Conservation (phyloP, 2,329 filamentous ascomycete genomes). For the Ascochyta koolunga region DNA sequence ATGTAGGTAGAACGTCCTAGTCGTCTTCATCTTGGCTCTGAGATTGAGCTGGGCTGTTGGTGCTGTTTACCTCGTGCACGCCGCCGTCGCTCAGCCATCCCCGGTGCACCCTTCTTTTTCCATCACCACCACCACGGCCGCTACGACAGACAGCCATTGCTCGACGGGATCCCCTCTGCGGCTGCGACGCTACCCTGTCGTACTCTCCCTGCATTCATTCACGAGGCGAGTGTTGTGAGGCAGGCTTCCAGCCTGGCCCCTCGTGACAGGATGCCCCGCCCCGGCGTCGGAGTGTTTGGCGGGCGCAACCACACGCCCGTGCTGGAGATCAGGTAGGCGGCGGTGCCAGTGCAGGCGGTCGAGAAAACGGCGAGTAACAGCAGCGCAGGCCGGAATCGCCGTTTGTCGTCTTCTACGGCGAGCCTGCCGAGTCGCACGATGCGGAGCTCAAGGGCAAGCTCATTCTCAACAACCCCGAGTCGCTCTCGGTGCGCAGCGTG, state of each 20-base stretch:
- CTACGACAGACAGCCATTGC: too few species aligned
- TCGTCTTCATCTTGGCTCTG: background rate
- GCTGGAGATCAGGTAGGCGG: constrained; percentile 53
- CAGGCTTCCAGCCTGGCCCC: background rate
- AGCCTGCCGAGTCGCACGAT: constrained; percentile 52
- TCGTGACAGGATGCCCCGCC: constrained; percentile 39
- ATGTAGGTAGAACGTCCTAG: constrained; percentile 13
- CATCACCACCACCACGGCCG: background rate
- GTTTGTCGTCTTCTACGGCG: constrained; percentile 58
- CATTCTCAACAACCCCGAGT: constrained; percentile 54
- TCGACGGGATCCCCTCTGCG: too few species aligned
- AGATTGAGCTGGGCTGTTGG: too few species aligned
- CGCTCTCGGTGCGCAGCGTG: constrained; percentile 55
- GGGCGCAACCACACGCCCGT: constrained; percentile 37
- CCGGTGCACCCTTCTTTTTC: too few species aligned
- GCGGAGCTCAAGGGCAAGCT: constrained; percentile 55
- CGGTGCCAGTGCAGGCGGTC: constrained; percentile 5
- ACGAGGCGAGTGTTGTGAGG: too few species aligned
- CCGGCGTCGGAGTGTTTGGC: constrained; percentile 45
- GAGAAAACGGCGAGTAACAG: background rate
- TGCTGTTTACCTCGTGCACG: constrained; percentile 3
- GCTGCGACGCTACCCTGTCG: too few species aligned
- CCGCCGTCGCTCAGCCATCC: constrained; percentile 16
- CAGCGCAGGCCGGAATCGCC: constrained; percentile 51
- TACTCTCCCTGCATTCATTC: too few species aligned